Evolutionary conservation across 306 rosid genomes (phyloP), one percentile per base, ranked within the genome.

Genomic region (Acacia confusa): DNA sequence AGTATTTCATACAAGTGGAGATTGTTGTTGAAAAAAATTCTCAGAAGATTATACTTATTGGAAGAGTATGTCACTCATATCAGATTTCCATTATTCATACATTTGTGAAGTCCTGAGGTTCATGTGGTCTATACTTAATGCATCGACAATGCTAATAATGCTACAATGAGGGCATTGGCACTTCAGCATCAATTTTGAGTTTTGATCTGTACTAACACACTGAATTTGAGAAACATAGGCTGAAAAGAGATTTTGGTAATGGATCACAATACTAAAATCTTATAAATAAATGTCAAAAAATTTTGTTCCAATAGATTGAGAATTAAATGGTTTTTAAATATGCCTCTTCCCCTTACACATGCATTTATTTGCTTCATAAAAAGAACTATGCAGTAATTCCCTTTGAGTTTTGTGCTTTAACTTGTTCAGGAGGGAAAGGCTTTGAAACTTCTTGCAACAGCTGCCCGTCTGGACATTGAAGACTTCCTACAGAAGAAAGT

Each of bases 401-500:
- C 69, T 38, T 65, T 75, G 4, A 64, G 32, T 80, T 66, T 73
- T 72, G 34, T 76, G 75, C 57, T 75, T 85, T 85, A 75, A 85
- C 71, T 75, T 67, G 81, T 73, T 34, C 82, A 95, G 99, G 93
- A 95, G 72, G 99, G 99, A 81, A 93, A 89, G 87, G 98, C 99
- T 77, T 81, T 93, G 86, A 95, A 95, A 85, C 79, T 93, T 71
- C 98, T 93, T 45, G 99, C 99, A 78, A 95, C 92, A 17, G 99
- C 98, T 74, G 88, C 99, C 2, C 94, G 98, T 71, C 97, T 93
- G 45, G 97, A 95, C 74, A 87, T 92, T 32, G 99, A 95, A 86
- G 89, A 88, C 79, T 95, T 95, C 80, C 78, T 95, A 60, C 99
- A 93, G 86, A 92, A 93, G 91, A 93, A 95, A 90, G 99, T 93